Conservation (phyloP, 345 rosid genomes). For the Dipteronia sinensis region DNA sequence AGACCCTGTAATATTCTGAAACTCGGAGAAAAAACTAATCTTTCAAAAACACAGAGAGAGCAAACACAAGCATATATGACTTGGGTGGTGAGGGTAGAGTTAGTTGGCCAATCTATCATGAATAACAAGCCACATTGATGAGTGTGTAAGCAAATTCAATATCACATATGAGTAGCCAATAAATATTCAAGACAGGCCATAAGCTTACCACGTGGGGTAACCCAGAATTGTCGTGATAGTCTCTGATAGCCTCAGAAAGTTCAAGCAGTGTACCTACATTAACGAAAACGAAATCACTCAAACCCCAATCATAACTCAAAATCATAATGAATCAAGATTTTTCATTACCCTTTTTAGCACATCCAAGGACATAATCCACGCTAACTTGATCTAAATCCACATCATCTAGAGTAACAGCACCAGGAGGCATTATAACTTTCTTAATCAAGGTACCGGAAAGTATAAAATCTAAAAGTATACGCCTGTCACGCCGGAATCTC, state of each 20-base stretch:
- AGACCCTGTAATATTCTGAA: slow-evolving; percentile 70
- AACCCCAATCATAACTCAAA: neutral
- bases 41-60: neutral
- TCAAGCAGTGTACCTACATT: slow-evolving; percentile 78
- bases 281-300: neutral
- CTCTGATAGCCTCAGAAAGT: slow-evolving; percentile 93
- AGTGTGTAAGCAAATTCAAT: neutral
- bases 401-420: slow-evolving; percentile 92
- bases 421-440: slow-evolving; percentile 98
- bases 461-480: slow-evolving; percentile 74
- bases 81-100: too few relatives aligned
- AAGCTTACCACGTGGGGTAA: slow-evolving; percentile 80
- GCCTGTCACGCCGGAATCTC: slow-evolving; percentile 87
- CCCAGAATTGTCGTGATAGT: slow-evolving; percentile 79
- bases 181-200: neutral
- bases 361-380: slow-evolving; percentile 84
- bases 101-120: neutral
- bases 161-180: neutral
- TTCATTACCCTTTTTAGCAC: slow-evolving; percentile 77
- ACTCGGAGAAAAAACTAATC: slow-evolving; percentile 21
- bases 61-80: slow-evolving; percentile 4
- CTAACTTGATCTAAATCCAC: slow-evolving; percentile 99
- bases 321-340: slow-evolving; percentile 16
- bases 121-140: neutral
- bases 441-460: slow-evolving; percentile 83